These are phyloP conservation scores for Silene uniflora DNA, from an alignment of 148 eudicot species.

Conservation along the genomic window DNA sequence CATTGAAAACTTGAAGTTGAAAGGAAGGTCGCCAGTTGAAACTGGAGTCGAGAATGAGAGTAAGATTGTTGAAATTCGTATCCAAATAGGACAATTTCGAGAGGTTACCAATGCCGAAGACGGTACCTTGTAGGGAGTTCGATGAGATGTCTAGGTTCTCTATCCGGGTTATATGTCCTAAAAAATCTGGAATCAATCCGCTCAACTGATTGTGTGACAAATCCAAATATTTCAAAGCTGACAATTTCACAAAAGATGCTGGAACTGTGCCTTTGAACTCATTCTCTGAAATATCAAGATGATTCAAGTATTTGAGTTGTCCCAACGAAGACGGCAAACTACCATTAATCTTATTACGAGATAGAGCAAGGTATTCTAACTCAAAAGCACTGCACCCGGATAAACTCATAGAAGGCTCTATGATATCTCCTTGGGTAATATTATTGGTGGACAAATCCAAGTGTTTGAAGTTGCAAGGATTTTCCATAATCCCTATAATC, in stretches of 20 bases:
- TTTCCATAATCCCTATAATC: too few relatives aligned
- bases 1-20: neutral
- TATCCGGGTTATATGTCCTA: too few relatives aligned
- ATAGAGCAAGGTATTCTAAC: too few relatives aligned
- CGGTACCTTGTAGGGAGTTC: too few relatives aligned
- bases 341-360: neutral
- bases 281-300: neutral
- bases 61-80: too few relatives aligned
- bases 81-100: neutral
- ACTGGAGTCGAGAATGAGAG: neutral
- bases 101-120: neutral
- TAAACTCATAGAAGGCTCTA: neutral
- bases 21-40: conserved; percentile 6
- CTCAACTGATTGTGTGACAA: too few relatives aligned
- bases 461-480: too few relatives aligned
- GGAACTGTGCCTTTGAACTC: too few relatives aligned
- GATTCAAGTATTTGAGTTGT: neutral
- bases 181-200: too few relatives aligned
- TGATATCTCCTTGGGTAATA: neutral
- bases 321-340: neutral
- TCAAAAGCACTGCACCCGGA: too few relatives aligned
- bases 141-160: too few relatives aligned
- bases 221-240: neutral
- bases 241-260: neutral
- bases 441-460: conserved; percentile 12